Evolutionary conservation across 768 basidiomycete species (phyloP), one percentile per base, ranked within the genome.

Genomic region (Rhizopogon sp.): DNA sequence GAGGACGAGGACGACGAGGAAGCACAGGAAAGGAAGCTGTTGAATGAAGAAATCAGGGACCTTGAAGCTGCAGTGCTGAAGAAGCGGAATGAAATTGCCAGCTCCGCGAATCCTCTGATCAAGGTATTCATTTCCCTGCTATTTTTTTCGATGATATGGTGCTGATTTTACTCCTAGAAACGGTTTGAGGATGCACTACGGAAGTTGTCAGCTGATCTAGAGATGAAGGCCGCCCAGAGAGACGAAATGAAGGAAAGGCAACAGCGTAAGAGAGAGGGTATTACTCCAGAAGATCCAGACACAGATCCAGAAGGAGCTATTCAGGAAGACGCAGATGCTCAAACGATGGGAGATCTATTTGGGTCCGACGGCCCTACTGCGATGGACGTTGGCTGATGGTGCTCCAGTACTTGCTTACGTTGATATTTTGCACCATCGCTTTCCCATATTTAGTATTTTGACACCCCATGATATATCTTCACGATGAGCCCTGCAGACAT

Each of bases 121-220:
- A 85, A 84, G 77, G 92, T 90, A 58, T 62, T 28, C 35, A 13
- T 37, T 28, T 11, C 33, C 45, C 1, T 9, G 16, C 9, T 40
- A 29, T 16, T 25, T 25, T 25, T 53, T n/a, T 53, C 35, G 47
- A 13, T 6, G 9, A 39, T 31, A 5, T 25, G 1, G 39, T 25
- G 25, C 9, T 52, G 11, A 28, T 56, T 17, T 28, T 56, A 56
- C 50, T 17, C 6, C 62, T 29, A 94, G 88, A 88, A 88, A 81
- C 93, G 93, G 37, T 95, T 96, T 70, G 92, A 95, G 67, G 94
- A 96, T 66, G 88, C 90, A 16, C 70, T 95, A 63, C 90, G 86
- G 76, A 97, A 96, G 70, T 77, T 97, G 46, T 81, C 85, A 10
- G 81, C 84, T 37, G 93, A 97, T 66, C 74, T 95, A 31, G 93